Conservation (phyloP, 192 early-diverging fungal species). For the Entophlyctis helioformis region DNA sequence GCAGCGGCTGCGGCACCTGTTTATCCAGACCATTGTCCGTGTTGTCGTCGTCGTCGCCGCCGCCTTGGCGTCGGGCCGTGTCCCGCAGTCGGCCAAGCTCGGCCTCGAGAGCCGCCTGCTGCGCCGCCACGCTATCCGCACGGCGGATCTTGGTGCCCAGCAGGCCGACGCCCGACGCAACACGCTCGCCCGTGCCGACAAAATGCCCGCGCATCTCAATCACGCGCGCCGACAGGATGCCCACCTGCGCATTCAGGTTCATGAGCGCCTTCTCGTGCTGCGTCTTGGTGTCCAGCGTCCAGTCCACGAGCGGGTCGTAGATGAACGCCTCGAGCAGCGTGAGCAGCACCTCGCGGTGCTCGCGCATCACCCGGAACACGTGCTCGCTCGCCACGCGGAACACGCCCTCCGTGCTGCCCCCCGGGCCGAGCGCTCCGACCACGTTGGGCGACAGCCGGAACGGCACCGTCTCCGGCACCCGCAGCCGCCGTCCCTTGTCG, state of each 20-base stretch:
- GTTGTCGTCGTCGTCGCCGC: no score
- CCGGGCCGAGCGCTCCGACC: conserved; percentile 16
- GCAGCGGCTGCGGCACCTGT: no score
- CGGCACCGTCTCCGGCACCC: conserved; percentile 63
- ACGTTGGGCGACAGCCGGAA: conserved; percentile 57
- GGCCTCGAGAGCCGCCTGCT: no score
- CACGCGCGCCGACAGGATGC: conserved; percentile 24
- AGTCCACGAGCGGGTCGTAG: conserved; percentile 45
- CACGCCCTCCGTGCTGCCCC: conserved; percentile 27
- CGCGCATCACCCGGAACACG: conserved; percentile 18
- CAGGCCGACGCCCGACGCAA: no score
- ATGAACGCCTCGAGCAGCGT: conserved; percentile 40
- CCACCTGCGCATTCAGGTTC: conserved; percentile 30
- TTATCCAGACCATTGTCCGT: no score
- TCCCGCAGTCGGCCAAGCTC: no score
- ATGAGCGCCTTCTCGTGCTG: conserved; percentile 9
- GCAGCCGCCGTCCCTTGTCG: conserved; percentile 47
- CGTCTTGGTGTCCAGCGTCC: conserved; percentile 19
- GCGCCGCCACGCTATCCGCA: no score
- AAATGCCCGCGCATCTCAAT: conserved; percentile 6
- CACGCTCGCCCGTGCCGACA: not conserved
- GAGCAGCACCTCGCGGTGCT: conserved; percentile 29
- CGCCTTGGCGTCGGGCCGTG: no score
- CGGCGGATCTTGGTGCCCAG: no score
- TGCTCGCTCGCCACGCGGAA: conserved; percentile 29